These are phyloP conservation scores for Talaromyces trachyspermus DNA, from an alignment of 495 filamentous ascomycete species.

Conservation along the genomic window DNA sequence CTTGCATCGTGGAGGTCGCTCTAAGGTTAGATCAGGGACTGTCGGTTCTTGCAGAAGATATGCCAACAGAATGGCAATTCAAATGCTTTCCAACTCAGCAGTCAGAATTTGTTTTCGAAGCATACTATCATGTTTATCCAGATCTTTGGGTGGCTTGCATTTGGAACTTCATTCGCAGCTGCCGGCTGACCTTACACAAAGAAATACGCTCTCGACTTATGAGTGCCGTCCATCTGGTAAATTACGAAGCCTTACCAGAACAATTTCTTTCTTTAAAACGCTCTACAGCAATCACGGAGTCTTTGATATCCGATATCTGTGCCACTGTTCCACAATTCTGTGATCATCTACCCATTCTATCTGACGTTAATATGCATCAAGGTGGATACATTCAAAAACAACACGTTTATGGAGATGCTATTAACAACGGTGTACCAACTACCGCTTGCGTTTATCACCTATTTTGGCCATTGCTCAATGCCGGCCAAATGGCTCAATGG, in stretches of 20 bases:
- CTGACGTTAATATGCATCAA: too few relatives aligned
- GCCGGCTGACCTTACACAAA: background rate
- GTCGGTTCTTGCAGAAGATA: background rate
- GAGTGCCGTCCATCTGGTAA: background rate
- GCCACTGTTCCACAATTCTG: slow-evolving; percentile 5
- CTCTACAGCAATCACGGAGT: background rate
- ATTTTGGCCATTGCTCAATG: slow-evolving; percentile 4
- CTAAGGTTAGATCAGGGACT: background rate
- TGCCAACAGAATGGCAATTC: slow-evolving; percentile 4
- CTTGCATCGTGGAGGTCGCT: background rate
- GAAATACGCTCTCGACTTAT: background rate
- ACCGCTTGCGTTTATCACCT: slow-evolving; percentile 1
- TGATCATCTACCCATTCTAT: background rate
- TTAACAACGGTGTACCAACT: background rate
- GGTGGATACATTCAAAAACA: too few relatives aligned
- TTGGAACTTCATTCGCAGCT: slow-evolving; percentile 4
- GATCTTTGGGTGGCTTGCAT: slow-evolving; percentile 5
- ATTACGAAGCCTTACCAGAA: too few relatives aligned
- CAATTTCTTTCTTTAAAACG: too few relatives aligned
- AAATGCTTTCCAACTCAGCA: background rate
- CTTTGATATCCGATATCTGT: slow-evolving; percentile 1
- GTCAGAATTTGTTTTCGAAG: background rate
- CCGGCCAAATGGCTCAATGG: background rate
- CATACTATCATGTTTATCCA: slow-evolving; percentile 3
- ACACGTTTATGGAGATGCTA: background rate